Conservation (phyloP, 2,329 filamentous ascomycete species). For the Diaporthe longicolla region DNA sequence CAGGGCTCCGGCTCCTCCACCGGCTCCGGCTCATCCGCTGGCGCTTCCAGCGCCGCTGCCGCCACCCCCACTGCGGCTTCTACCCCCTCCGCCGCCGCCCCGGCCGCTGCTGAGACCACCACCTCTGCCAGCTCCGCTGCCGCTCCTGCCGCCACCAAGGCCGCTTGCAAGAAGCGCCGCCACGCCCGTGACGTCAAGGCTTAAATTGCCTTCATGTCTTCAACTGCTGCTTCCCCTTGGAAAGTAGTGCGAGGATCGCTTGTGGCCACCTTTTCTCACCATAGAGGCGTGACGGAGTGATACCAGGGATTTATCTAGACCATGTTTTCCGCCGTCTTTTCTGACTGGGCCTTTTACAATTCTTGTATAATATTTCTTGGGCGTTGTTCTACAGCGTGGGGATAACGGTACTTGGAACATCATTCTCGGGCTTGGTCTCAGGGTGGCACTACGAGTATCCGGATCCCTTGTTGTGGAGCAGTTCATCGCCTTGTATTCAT, state of each 20-base stretch:
- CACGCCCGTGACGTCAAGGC: constrained; percentile 40
- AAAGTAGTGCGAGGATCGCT: neutral
- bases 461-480: neutral
- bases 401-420: too few species aligned
- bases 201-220: constrained; percentile 13
- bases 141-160: constrained; percentile 36
- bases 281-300: constrained; percentile 30
- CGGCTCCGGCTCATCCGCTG: constrained; percentile 44
- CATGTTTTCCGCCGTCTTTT: constrained; percentile 20
- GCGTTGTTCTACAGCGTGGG: neutral
- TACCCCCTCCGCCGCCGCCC: constrained; percentile 40
- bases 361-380: constrained; percentile 41
- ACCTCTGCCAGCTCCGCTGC: constrained; percentile 39
- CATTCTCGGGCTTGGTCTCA: constrained; percentile 26
- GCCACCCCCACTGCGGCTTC: constrained; percentile 40
- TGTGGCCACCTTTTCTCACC: neutral
- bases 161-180: constrained; percentile 39
- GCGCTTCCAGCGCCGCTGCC: constrained; percentile 33
- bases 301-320: constrained; percentile 22
- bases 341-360: constrained; percentile 35
- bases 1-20: constrained; percentile 41
- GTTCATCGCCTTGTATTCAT: constrained; percentile 32
- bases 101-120: constrained; percentile 26
- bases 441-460: neutral
- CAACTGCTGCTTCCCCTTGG: neutral